Base-by-base conservation (phyloP, 1,284 basidiomycete species). In the Cryptococcus jaspeensis region DNA sequence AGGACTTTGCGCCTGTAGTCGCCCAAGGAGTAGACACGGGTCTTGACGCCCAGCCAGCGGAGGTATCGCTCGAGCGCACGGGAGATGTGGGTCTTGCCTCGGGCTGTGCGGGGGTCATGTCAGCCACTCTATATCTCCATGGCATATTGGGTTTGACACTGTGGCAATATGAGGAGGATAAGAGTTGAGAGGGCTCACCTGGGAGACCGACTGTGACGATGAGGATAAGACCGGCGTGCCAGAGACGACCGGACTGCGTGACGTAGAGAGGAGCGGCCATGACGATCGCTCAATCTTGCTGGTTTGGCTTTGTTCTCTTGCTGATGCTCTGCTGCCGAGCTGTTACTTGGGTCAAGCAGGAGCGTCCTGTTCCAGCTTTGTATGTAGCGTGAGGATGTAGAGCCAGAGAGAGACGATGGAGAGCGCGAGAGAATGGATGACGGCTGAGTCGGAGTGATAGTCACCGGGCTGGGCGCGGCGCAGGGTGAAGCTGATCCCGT, bases 1-100 rank as follows among this genome's bases (percentile, higher is more conserved):
- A 98, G 80, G 0, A 88, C 85, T 79, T 92, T 91, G 50, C 96
- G 81, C 46, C 96, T 85, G 77, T 95, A 93, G 78, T 99, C 95
- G 23, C 96, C 96, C 5, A 99, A 82, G 2, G 91, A 94, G 57
- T 97, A 88, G 49, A 98, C 95, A 57, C 88, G 85, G 0, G 92
- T 95, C 77, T 95, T 96, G 61, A 99, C 90, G 42, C 96, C 95
- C 71, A 94, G 89, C 96, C 96, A 99, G 70, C 92, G 84, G 1
- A 99, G 84, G 77, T 99, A 99, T 23, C 96, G 86, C 74, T 99
- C 94, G 32, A 99, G 84, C 18, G 95, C 88, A 52, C 95, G 85
- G 1, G 93, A 94, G 56, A 99, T 90, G 76, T 99, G 96, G 0
- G 94, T 98, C 80, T 98, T 98, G 46, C 94, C 94, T 52, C 94